phyloP scores from a whole-genome alignment of 1,284 basidiomycete species.

The Malassezia brasiliensis region DNA sequence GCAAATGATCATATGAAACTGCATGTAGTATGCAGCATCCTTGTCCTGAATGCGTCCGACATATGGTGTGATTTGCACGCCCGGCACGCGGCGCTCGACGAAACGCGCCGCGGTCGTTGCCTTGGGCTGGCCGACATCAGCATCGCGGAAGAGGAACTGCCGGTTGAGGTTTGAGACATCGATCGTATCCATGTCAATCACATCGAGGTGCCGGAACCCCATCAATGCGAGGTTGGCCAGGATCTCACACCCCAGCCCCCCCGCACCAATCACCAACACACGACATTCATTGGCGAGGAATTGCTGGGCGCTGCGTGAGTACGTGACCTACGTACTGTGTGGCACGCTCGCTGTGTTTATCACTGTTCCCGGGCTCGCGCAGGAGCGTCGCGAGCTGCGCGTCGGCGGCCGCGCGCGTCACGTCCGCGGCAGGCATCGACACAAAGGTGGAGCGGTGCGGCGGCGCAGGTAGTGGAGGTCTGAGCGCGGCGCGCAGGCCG shows the following conservation, averaged over 20 bases:
- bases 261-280: slow-evolving; percentile 74
- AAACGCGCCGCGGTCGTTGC: slow-evolving; percentile 78
- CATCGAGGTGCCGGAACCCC: slow-evolving; percentile 94
- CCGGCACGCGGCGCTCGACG: slow-evolving; percentile 80
- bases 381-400: slow-evolving; percentile 1
- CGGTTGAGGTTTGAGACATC: slow-evolving; percentile 97
- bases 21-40: slow-evolving; percentile 85
- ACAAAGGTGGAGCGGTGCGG: no score
- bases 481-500: no score
- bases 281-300: slow-evolving; percentile 77
- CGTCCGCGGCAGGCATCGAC: not conserved
- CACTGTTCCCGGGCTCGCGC: not conserved
- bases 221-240: slow-evolving; percentile 51
- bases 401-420: not conserved
- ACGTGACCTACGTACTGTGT: not conserved
- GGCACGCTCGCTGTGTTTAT: not conserved
- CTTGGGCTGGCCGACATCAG: slow-evolving; percentile 89
- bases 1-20: slow-evolving; percentile 92
- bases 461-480: not conserved
- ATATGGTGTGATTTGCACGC: slow-evolving; percentile 84
- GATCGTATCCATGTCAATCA: slow-evolving; percentile 99
- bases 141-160: slow-evolving; percentile 87
- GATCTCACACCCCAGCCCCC: slow-evolving; percentile 47
- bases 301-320: slow-evolving; percentile 58
- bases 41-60: slow-evolving; percentile 97